Base-by-base conservation (phyloP, 352 stramenopile species). In the Pythium phragmitis region DNA sequence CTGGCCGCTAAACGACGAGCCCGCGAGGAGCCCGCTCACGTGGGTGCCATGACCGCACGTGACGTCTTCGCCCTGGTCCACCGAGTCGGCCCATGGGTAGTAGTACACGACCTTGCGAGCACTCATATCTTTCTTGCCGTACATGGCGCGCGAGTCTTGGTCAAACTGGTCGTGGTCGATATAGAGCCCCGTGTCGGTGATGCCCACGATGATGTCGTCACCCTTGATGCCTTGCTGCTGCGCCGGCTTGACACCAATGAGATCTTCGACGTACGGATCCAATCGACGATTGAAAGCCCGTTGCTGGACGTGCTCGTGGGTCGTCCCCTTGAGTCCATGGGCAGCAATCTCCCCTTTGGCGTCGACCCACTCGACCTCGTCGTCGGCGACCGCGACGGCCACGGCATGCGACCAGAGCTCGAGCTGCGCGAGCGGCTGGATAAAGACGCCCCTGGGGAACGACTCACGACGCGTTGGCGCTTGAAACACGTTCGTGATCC, bases 11-110 rank as follows among this genome's bases (percentile, higher is more conserved):
- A 76, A 87, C 37, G 85, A 94, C 21, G 77, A 91, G 4, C 91
- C 91, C 9, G 80, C 83, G 3, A 94, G 55, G 7, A 96, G 85
- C 0, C 91, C 91, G 2, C 85, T 69, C 16, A 97, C 88, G 59
- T 97, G 91, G 3, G 91, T 97, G 5, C 91, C 91, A 62, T 97
- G 91, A 14, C 89, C 91, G 57, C 85, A 94, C 16, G 72, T 81
- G 13, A 89, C 73, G 4, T 78, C 75, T 36, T 89, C 83, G 0
- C 78, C 75, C 65, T 94, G 77, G 54, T 94, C 85, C 9, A 70
- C 71, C 37, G 63, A 60, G 52, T 94, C 85, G 36, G 80, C 81
- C 82, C 80, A 91, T 2, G 71, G 74, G 65, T 94, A 88, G 69
- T 94, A 94, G 58, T 77, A 85, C 7, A 94, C 80, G 14, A 94